Base-by-base conservation (phyloP, 1,139 yeast genomes). In the Pneumocystis carinii region DNA sequence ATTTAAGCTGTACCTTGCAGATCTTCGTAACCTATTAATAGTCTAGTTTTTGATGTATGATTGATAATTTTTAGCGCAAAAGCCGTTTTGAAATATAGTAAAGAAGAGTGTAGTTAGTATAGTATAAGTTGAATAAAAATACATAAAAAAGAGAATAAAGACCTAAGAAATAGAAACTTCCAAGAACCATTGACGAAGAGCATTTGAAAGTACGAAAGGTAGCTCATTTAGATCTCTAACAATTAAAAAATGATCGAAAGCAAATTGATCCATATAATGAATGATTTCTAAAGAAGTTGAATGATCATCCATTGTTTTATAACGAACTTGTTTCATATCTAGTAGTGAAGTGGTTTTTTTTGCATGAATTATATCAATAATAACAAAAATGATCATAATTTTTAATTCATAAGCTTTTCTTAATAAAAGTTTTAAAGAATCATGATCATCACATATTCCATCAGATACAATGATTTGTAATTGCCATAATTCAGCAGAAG, bases 401-500 rank as follows among this genome's bases (percentile, higher is more conserved):
- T 85, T 86, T 69, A 89, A 88, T 69, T 92, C 97, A 70, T 95
- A 81, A 1, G 98, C 98, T 68, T 82, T 83, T 71, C 98, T 85
- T 7, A 92, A 97, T 70, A 90, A 78, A 66, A 92, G 79, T 69
- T 86, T 83, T 62, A 92, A 79, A 0, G 87, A 83, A 37, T 82
- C 92, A 73, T 92, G 98, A 72, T 89, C 94, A 73, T 92, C 98
- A 74, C 97, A 90, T 61, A 92, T 89, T 75, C 98, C 98, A 76
- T 92, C 98, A 3, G 96, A 88, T 59, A 94, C 80, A 67, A 94
- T 86, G 66, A 94, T 89, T 73, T 94, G 89, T 68, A 94, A 78
- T 75, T 90, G 96, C 97, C 97, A 92, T 71, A 88, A 80, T 68
- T 88, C 96, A 8, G 81, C 76, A 3, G 77, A 2, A 29, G 59